Evolutionary conservation across 108 stramenopile species (phyloP).

Genomic region (Nitzschia sp.): DNA sequence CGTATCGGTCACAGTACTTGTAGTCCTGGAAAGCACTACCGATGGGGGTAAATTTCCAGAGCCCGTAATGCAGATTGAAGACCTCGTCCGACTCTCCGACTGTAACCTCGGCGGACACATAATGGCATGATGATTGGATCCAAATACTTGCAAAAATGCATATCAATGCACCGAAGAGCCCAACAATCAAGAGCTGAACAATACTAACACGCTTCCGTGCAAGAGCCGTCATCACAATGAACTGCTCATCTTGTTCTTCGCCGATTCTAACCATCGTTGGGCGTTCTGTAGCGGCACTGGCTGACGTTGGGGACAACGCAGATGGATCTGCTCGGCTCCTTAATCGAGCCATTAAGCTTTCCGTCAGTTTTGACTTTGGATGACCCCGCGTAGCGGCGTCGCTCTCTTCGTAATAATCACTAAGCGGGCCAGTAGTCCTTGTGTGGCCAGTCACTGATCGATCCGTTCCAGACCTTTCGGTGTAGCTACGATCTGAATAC

Average conservation of each 20-base stretch:
- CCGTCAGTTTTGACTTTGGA: slow-evolving; percentile 27
- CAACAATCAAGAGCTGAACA: slow-evolving; percentile 49
- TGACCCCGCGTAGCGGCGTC: slow-evolving; percentile 8
- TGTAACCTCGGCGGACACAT: slow-evolving; percentile 36
- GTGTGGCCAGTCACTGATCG: neutral
- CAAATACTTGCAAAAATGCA: slow-evolving; percentile 46
- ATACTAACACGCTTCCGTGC: slow-evolving; percentile 44
- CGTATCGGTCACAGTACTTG: slow-evolving; percentile 49
- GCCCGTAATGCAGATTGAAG: slow-evolving; percentile 53
- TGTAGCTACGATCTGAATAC: neutral
- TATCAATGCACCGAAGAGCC: slow-evolving; percentile 37
- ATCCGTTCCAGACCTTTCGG: neutral
- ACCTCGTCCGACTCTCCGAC: slow-evolving; percentile 29
- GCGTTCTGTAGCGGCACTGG: neutral
- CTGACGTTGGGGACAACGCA: slow-evolving; percentile 1
- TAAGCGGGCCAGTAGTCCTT: neutral
- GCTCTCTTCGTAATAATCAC: neutral
- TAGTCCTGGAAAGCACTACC: slow-evolving; percentile 52
- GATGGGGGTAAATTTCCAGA: slow-evolving; percentile 58
- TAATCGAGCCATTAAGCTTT: slow-evolving; percentile 41
- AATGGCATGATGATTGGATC: slow-evolving; percentile 47
- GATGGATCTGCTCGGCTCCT: slow-evolving; percentile 43
- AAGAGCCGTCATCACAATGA: slow-evolving; percentile 31
- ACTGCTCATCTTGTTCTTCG: slow-evolving; percentile 30
- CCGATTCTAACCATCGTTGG: slow-evolving; percentile 31